Conservation (phyloP, 768 basidiomycete species). For the Leucocoprinus leucothites region DNA sequence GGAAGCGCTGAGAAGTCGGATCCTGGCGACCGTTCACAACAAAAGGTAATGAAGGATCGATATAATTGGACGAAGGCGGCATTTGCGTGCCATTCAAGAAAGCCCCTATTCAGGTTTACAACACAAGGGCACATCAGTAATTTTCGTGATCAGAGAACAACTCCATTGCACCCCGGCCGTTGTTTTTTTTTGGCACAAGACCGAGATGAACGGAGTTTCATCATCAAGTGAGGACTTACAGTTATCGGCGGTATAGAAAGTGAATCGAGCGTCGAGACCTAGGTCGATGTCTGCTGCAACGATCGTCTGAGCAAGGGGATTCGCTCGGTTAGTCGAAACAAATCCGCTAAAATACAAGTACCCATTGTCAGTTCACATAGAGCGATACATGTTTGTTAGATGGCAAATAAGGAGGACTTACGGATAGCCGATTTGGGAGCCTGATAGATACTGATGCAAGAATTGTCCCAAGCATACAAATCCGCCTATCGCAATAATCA, state of each 20-base stretch:
- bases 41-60: slow-evolving; percentile 37
- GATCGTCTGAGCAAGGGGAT: slow-evolving; percentile 57
- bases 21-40: slow-evolving; percentile 41
- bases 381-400: not conserved
- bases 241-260: slow-evolving; percentile 50
- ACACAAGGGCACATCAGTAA: too few species aligned
- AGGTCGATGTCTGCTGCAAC: slow-evolving; percentile 47
- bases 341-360: slow-evolving; percentile 47
- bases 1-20: slow-evolving; percentile 46
- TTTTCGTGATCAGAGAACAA: too few species aligned
- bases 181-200: not conserved
- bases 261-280: slow-evolving; percentile 29
- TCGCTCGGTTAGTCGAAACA: slow-evolving; percentile 50
- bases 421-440: slow-evolving; percentile 47
- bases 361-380: not conserved
- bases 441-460: slow-evolving; percentile 55
- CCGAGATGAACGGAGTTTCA: not conserved
- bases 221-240: slow-evolving; percentile 31
- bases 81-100: slow-evolving; percentile 44
- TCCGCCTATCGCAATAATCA: slow-evolving; percentile 38
- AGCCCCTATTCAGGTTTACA: too few species aligned
- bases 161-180: too few species aligned
- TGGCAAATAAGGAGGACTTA: slow-evolving; percentile 25
- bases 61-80: slow-evolving; percentile 39
- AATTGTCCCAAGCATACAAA: slow-evolving; percentile 61